Evolutionary conservation across 2,329 filamentous ascomycete species (phyloP), one percentile per base, ranked within the genome.

Genomic region (Penicillium sp.): DNA sequence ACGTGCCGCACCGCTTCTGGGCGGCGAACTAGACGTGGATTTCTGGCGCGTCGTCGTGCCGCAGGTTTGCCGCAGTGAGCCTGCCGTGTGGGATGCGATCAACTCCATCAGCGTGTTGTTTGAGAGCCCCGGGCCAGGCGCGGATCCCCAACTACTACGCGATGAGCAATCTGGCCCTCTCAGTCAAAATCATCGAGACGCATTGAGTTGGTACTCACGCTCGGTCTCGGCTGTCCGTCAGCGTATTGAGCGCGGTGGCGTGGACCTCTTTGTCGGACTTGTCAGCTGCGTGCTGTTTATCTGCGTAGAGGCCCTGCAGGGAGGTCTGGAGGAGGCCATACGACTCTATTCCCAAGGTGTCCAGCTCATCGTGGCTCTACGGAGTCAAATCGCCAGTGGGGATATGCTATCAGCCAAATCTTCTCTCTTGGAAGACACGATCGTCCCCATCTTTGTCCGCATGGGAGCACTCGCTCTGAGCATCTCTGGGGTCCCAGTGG

Each of bases 41-140:
- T 67, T 69, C 36, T 68, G 65, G 65, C 46, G 51, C n/a, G 59
- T 48, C 1, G 40, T 62, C 19, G 53, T 69, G 4, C 64, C 64
- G 3, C 60, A 60, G 28, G 48, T 67, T 10, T 65, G 63, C 30
- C 60, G 57, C 9, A 54, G 38, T 19, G 62, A 67, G 34, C 57
- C 62, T 3, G 62, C 62, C 4, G 62, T 69, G 2, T 67, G 65
- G 62, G 62, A 68, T 53, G 59, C 64, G 11, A 59, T 67, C 26
- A 60, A 64, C 19, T 51, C 63, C 4, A 58, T 67, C n/a, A 64
- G 64, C 39, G 50, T 59, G 8, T 42, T 68, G 5, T 64, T 60
- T 28, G 65, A 68, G 18, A 45, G 38, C 33, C 51, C 56, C 4
- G 48, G 60, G 11, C 42, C 51, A 37, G 46, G 20, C 14, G 26